These are phyloP conservation scores for Escovopsis weberi DNA, from an alignment of 2,329 filamentous ascomycete species.

Conservation along the genomic window DNA sequence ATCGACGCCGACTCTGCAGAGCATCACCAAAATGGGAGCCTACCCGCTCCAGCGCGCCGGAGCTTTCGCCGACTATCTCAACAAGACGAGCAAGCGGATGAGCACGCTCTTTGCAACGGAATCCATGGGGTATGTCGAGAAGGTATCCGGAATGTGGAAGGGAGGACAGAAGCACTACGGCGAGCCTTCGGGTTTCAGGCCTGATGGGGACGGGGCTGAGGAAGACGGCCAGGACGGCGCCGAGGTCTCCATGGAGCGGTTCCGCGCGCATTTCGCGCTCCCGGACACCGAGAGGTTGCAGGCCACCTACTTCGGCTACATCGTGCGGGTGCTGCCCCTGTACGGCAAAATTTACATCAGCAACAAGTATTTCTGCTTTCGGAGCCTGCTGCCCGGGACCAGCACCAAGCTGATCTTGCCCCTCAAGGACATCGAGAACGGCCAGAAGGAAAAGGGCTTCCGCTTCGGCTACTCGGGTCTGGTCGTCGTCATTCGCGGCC, in stretches of 20 bases:
- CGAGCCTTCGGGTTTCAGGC: slow-evolving; percentile 36
- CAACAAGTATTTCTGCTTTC: slow-evolving; percentile 77
- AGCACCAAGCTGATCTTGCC: slow-evolving; percentile 87
- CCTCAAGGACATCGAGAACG: slow-evolving; percentile 81
- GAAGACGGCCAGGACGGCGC: slow-evolving; percentile 49
- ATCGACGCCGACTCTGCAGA: slow-evolving; percentile 32
- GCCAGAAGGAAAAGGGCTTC: slow-evolving; percentile 90
- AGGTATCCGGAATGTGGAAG: slow-evolving; percentile 94
- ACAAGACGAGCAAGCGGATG: slow-evolving; percentile 65
- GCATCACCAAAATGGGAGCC: slow-evolving; percentile 45
- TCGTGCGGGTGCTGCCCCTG: slow-evolving; percentile 78
- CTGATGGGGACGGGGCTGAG: slow-evolving; percentile 40
- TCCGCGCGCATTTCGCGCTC: slow-evolving; percentile 82
- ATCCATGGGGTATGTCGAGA: slow-evolving; percentile 92
- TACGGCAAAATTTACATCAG: slow-evolving; percentile 97
- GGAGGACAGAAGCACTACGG: slow-evolving; percentile 83
- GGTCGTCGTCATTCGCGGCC: slow-evolving; percentile 81
- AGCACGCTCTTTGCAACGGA: slow-evolving; percentile 72
- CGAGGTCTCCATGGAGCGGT: slow-evolving; percentile 59
- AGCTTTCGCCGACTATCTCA: slow-evolving; percentile 69
- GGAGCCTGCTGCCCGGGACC: slow-evolving; percentile 76
- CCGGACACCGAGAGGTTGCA: slow-evolving; percentile 69
- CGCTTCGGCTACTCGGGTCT: slow-evolving; percentile 81
- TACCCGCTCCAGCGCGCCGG: slow-evolving; percentile 76
- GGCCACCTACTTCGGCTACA: slow-evolving; percentile 81